Base-by-base conservation (phyloP, 108 stramenopile species). In the Conticribra weissflogii region DNA sequence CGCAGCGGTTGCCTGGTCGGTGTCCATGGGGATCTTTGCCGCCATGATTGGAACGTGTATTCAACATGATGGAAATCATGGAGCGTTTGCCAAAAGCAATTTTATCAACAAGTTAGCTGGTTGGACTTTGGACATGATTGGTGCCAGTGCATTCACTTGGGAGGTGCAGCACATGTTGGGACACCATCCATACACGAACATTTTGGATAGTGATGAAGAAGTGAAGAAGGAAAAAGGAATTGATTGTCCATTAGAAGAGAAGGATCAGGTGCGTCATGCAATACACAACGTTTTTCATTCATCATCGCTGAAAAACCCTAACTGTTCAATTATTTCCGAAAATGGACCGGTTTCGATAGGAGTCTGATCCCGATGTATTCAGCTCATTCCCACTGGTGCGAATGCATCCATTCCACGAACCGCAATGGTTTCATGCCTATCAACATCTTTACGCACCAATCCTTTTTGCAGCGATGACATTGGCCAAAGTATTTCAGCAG, bases 181-280 rank as follows among this genome's bases (percentile, higher is more conserved):
- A 4, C 92, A 93, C 79, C 92, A 93, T 76, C 86, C 89, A 16
- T 93, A 90, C 76, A 93, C 92, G 24, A 93, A 92, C 70, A 56
- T 93, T 2, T 76, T 86, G 60, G 85, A 86, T 52, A 72, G 33
- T 19, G 88, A 83, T 33, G 86, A 87, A 16, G 86, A 88, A 54
- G 63, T 83, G 48, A 86, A 63, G 24, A 77, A 76, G 54, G 63
- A 59, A 23, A 28, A 45, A 23, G 71, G 63, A 12, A 81, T 85
- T 32, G 85, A 71, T 32, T 55, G 68, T 64, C 31, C 54, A 14
- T 29, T 86, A 21, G 63, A 65, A 31, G 76, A 86, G 32, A 82
- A 74, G 51, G 79, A 83, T 76, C 72, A 72, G 72, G 72, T 66
- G 44, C 3, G 62, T 19, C 19, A 29, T 54, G 17, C 22, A 22